These are phyloP conservation scores for Paramecium sonneborni DNA, from an alignment of 73 alveolate genomes.

Conservation along the genomic window DNA sequence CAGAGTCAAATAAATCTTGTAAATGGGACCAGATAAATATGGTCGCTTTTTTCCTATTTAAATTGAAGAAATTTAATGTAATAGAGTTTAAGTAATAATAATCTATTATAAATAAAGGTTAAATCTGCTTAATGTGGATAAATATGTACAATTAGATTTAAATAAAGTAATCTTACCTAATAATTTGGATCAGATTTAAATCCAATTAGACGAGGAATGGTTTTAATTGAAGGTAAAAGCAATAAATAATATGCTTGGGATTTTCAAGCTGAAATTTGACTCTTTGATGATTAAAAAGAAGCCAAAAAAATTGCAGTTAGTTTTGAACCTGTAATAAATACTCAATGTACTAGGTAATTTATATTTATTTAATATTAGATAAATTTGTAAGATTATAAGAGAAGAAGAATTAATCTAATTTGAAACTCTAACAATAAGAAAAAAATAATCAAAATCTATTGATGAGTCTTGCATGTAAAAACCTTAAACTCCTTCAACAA, in stretches of 20 bases:
- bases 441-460: conserved; percentile 27
- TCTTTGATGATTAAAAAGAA: conserved; percentile 77
- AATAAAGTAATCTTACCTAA: conserved; percentile 61
- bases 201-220: conserved; percentile 90
- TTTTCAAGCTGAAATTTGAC: conserved; percentile 86
- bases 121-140: conserved; percentile 89
- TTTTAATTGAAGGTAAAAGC: conserved; percentile 81
- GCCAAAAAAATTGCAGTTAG: conserved; percentile 74
- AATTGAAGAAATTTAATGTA: conserved; percentile 88
- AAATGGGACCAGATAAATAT: conserved; percentile 92
- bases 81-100: conserved; percentile 73
- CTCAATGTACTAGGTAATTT: conserved; percentile 75
- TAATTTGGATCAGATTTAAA: conserved; percentile 78
- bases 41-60: conserved; percentile 89
- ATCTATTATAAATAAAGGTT: background rate
- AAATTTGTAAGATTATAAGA: conserved; percentile 80
- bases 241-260: conserved; percentile 87
- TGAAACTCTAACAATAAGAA: background rate
- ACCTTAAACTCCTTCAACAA: background rate
- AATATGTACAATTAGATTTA: conserved; percentile 82
- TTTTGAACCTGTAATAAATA: conserved; percentile 88
- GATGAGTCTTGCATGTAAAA: background rate
- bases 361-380: background rate
- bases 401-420: conserved; percentile 1
- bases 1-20: conserved; percentile 71